Percentiles rank a stretch among this genome's conserved stretches.
These are phyloP conservation scores for Medicago arabica DNA, from an alignment of 306 rosid genomes.

Conservation along the genomic window DNA sequence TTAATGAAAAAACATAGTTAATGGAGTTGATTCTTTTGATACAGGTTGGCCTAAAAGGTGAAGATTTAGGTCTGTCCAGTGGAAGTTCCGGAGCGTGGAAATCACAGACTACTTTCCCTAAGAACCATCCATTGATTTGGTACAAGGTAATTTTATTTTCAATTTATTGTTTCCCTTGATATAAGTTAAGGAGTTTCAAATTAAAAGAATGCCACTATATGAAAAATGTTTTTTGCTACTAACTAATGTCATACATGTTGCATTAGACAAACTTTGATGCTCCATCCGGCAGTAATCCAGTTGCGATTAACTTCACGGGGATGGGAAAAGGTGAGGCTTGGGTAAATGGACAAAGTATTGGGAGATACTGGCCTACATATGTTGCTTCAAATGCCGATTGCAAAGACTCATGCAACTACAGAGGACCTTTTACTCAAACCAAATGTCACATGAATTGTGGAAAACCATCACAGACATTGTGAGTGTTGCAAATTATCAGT, in stretches of 20 bases:
- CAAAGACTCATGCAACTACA: slow-evolving; percentile 64
- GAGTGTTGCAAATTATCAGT: slow-evolving; percentile 44
- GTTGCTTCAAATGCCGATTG: slow-evolving; percentile 62
- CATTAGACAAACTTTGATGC: slow-evolving; percentile 72
- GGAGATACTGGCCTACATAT: slow-evolving; percentile 87
- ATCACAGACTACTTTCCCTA: slow-evolving; percentile 68
- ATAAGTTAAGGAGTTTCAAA: not conserved
- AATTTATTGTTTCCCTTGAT: not conserved
- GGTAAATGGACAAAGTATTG: slow-evolving; percentile 98
- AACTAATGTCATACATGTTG: slow-evolving; percentile 40
- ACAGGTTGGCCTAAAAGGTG: slow-evolving; percentile 94
- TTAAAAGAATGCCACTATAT: not conserved
- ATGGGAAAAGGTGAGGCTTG: slow-evolving; percentile 99
- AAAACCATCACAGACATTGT: slow-evolving; percentile 84
- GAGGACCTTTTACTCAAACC: slow-evolving; percentile 61
- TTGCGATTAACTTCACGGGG: slow-evolving; percentile 89
- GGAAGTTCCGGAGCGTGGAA: slow-evolving; percentile 77
- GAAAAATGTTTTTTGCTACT: slow-evolving; percentile 33
- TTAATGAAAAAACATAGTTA: not conserved
- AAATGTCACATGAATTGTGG: slow-evolving; percentile 91
- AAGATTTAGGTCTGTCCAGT: slow-evolving; percentile 63
- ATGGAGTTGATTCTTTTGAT: slow-evolving; percentile 29
- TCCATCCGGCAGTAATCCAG: slow-evolving; percentile 80
- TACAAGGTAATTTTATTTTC: slow-evolving; percentile 74
- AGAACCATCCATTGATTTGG: slow-evolving; percentile 87